Conservation (phyloP, 2,329 filamentous ascomycete species). For the Sarocladium brachiariae region DNA sequence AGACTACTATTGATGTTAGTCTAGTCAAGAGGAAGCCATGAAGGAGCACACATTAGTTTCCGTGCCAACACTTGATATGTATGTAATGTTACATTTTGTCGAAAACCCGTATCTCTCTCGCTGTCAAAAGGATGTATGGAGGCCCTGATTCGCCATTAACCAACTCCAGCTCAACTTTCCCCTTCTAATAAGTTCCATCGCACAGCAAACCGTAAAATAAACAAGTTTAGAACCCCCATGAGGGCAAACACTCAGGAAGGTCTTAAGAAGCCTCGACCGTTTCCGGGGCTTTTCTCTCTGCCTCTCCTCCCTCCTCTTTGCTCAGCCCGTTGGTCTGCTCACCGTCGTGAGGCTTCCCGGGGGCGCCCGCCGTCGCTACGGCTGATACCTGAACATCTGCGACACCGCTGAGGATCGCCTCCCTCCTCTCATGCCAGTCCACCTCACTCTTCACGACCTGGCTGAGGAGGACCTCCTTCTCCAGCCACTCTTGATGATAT, state of each 20-base stretch:
- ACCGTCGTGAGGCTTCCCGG: constrained; percentile 18
- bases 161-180: constrained; percentile 6
- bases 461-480: constrained; percentile 73
- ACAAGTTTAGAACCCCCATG: not conserved
- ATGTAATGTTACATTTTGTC: not conserved
- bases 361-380: constrained; percentile 22
- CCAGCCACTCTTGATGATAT: constrained; percentile 67
- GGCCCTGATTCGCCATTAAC: not conserved
- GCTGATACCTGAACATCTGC: constrained; percentile 37
- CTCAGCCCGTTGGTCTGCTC: constrained; percentile 8
- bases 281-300: constrained; percentile 3
- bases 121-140: not conserved
- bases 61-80: too few species aligned
- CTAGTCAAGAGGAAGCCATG: too few species aligned
- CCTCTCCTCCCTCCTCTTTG: constrained; percentile 4
- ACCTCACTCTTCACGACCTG: constrained; percentile 62
- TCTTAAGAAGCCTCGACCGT: not conserved
- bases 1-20: too few species aligned
- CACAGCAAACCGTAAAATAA: not conserved
- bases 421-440: constrained; percentile 54
- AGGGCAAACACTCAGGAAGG: too few species aligned
- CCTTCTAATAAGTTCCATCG: not conserved
- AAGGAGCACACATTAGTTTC: too few species aligned
- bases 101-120: not conserved
- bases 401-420: constrained; percentile 44